Evolutionary conservation across 345 rosid genomes (phyloP).

Genomic region (Hypericum perforatum): DNA sequence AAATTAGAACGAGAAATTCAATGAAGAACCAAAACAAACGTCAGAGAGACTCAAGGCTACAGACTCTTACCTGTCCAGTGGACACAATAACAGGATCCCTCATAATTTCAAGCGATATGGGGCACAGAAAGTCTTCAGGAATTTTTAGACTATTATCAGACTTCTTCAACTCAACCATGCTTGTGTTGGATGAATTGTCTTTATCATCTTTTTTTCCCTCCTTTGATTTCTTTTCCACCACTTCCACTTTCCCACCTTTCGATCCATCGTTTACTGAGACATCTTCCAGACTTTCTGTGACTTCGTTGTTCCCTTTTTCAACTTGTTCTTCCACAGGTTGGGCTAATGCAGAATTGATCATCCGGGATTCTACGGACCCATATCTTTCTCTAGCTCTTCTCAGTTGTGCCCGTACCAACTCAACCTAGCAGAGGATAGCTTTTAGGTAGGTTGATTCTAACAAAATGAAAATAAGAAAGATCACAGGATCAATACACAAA

Average conservation of each 20-base stretch:
- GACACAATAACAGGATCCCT: slow-evolving; percentile 93
- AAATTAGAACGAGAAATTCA: slow-evolving; percentile 4
- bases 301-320: slow-evolving; percentile 14
- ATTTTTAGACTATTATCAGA: slow-evolving; percentile 42
- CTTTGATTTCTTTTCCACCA: slow-evolving; percentile 10
- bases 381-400: slow-evolving; percentile 67
- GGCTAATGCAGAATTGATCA: slow-evolving; percentile 30
- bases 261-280: slow-evolving; percentile 7
- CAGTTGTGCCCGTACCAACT: slow-evolving; percentile 63
- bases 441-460: background rate
- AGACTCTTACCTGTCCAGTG: slow-evolving; percentile 69
- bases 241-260: slow-evolving; percentile 3
- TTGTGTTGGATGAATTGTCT: slow-evolving; percentile 29
- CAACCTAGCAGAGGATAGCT: slow-evolving; percentile 38
- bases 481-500: background rate
- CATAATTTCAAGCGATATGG: slow-evolving; percentile 84
- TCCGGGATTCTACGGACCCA: slow-evolving; percentile 44
- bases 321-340: slow-evolving; percentile 37
- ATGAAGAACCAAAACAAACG: background rate
- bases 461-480: slow-evolving; percentile 3
- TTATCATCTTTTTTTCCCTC: slow-evolving; percentile 30
- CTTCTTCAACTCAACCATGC: slow-evolving; percentile 42
- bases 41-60: background rate
- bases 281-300: slow-evolving; percentile 17
- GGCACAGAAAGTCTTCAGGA: slow-evolving; percentile 82